Percentiles rank a stretch among this genome's conserved stretches.
Conservation (phyloP, 306 rosid genomes). For the Cercis canadensis region DNA sequence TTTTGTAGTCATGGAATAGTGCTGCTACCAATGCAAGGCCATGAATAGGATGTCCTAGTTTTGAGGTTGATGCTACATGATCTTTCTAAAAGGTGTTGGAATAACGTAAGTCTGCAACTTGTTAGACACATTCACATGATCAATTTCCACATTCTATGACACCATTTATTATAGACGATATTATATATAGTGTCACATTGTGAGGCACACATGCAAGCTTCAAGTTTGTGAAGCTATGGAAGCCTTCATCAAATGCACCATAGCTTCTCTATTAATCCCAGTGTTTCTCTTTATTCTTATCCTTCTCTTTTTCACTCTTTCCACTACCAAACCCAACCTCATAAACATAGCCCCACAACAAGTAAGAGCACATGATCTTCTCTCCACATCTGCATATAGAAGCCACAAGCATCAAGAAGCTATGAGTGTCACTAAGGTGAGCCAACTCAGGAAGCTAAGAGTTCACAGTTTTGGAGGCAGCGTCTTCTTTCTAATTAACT, state of each 20-base stretch:
- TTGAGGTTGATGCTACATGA: slow-evolving; percentile 9
- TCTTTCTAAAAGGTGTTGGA: slow-evolving; percentile 14
- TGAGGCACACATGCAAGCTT: too few relatives aligned
- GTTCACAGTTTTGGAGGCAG: not conserved
- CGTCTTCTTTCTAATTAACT: not conserved
- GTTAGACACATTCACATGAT: slow-evolving; percentile 39
- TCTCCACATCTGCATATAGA: slow-evolving; percentile 36
- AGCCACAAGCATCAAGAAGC: slow-evolving; percentile 7
- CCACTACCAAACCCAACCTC: not conserved
- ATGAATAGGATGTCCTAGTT: too few relatives aligned
- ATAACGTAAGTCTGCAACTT: slow-evolving; percentile 33
- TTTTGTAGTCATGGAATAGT: too few relatives aligned
- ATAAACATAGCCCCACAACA: not conserved
- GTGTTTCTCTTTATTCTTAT: slow-evolving; percentile 14
- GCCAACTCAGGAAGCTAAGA: not conserved
- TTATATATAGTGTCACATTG: not conserved
- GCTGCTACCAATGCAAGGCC: too few relatives aligned
- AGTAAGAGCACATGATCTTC: slow-evolving; percentile 14
- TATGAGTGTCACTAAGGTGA: slow-evolving; percentile 30
- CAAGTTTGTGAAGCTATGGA: slow-evolving; percentile 6
- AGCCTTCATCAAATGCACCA: not conserved
- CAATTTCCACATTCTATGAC: not conserved
- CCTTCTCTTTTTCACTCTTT: slow-evolving; percentile 37
- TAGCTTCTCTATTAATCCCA: slow-evolving; percentile 14
- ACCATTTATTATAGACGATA: not conserved